Base-by-base conservation (phyloP, 495 filamentous ascomycete species). In the Hypoxylon fragiforme region DNA sequence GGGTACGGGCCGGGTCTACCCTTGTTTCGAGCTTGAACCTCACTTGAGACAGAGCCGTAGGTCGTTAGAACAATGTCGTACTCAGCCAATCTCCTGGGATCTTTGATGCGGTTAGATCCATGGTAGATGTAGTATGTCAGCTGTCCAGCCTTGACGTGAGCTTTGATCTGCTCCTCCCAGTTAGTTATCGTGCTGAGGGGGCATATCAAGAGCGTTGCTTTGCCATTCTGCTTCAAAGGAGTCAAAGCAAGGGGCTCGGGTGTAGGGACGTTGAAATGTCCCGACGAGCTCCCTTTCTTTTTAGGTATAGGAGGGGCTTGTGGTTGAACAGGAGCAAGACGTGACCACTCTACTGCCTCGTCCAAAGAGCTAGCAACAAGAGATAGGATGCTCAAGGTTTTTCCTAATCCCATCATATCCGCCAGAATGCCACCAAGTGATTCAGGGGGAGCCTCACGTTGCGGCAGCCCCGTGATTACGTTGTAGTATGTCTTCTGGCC, bases 361-460 rank as follows among this genome's bases (percentile, higher is more conserved):
- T 70, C 61, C 2, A 87, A 70, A 0, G 89, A 86, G 13, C 75
- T 77, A 2, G 84, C 72, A 12, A 92, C 69, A 16, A 97, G 77
- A 2, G 91, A 87, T 4, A 98, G 75, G 21, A 96, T 87, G 64
- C 88, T 95, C 38, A 98, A 71, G 0, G 94, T 97, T 67, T 98
- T 98, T 4, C 94, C 94, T 12, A 98, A 73, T 30, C 94, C 94
- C 94, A 98, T 98, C 87, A 96, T 91, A 65, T 98, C 94, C 5
- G 94, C 94, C 15, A 98, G 74, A 22, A 98, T 87, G n/a, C 94
- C 94, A 7, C 94, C 94, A 0, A 86, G 73, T 0, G 83, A 79
- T 50, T 91, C 82, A 0, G 81, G 73, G 0, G 94, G 92, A 57
- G 82, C 81, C n/a, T 80, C 54, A 12, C 73, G 70, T 48, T 82